Percentiles rank a stretch among this genome's conserved stretches.
These are phyloP conservation scores for Gracilaria caudata DNA, from an alignment of 23 red algal genomes.

Conservation along the genomic window DNA sequence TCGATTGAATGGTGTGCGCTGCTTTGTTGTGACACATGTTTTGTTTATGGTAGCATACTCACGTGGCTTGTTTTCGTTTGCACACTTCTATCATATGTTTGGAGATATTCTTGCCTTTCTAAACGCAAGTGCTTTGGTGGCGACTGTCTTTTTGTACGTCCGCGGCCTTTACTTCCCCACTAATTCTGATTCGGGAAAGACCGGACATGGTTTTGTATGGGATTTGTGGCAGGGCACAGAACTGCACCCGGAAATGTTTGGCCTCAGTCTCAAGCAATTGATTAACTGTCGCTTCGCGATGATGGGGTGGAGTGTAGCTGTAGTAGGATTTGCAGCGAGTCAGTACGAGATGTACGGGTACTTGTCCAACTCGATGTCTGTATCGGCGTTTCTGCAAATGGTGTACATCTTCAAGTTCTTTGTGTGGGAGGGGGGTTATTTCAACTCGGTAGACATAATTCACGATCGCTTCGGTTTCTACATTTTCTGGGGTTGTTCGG, in stretches of 20 bases:
- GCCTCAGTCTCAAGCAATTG: constrained; percentile 70
- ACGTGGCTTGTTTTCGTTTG: constrained; percentile 30
- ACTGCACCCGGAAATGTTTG: constrained; percentile 73
- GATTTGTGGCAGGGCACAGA: constrained; percentile 83
- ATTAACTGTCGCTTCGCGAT: constrained; percentile 81
- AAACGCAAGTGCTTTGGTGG: constrained; percentile 36
- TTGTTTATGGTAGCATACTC: constrained; percentile 14
- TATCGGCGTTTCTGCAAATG: constrained; percentile 70
- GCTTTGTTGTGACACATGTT: constrained; percentile 57
- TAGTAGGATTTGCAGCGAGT: constrained; percentile 50
- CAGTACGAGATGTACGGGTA: constrained; percentile 70
- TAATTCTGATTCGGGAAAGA: constrained; percentile 62
- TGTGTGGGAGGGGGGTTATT: constrained; percentile 79
- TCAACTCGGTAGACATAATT: constrained; percentile 85
- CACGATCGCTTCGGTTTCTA: constrained; percentile 86
- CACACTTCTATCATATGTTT: constrained; percentile 61
- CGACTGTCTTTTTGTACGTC: constrained; percentile 60
- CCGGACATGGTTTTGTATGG: constrained; percentile 54
- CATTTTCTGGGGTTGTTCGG: constrained; percentile 82
- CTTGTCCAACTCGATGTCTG: constrained; percentile 73
- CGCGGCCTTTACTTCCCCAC: constrained; percentile 65
- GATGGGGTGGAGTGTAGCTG: constrained; percentile 79
- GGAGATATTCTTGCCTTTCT: constrained; percentile 59
- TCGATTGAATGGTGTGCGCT: constrained; percentile 67
- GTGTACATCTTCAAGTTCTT: constrained; percentile 91